These are phyloP conservation scores for Echria macrotheca DNA, from an alignment of 495 filamentous ascomycete species.

Conservation along the genomic window DNA sequence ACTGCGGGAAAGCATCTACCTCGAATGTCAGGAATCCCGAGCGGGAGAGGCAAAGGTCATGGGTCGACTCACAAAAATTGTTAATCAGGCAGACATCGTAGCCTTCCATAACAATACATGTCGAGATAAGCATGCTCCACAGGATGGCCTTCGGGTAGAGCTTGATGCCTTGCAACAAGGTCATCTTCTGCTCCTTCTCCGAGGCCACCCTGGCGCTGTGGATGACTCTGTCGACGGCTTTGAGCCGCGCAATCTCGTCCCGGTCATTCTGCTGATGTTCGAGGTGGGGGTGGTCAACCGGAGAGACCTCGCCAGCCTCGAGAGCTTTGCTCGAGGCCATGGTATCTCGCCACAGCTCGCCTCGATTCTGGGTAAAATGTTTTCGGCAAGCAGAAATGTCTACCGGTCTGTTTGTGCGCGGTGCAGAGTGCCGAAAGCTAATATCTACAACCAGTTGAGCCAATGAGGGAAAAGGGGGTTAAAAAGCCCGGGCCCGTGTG, in stretches of 20 bases:
- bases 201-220: constrained; percentile 41
- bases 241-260: constrained; percentile 13
- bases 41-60: too few relatives aligned
- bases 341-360: background rate
- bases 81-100: constrained; percentile 57
- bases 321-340: constrained; percentile 18
- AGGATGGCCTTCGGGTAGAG: constrained; percentile 53
- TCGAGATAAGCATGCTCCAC: constrained; percentile 57
- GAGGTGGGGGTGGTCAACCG: background rate
- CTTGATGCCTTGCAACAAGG: constrained; percentile 44
- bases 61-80: constrained; percentile 48
- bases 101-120: constrained; percentile 61
- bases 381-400: too few relatives aligned
- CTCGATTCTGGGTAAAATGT: too few relatives aligned
- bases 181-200: constrained; percentile 52
- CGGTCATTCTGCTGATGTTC: constrained; percentile 7
- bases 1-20: constrained; percentile 51
- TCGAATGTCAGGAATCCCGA: too few relatives aligned
- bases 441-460: too few relatives aligned
- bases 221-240: constrained; percentile 37
- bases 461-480: too few relatives aligned
- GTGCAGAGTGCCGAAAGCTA: too few relatives aligned
- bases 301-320: constrained; percentile 1
- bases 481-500: too few relatives aligned
- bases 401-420: too few relatives aligned